A percentile compares a stretch with the other conserved stretches of the same genome.
Conservation (phyloP, 805 yeast species). For the Yarrowia sp. region DNA sequence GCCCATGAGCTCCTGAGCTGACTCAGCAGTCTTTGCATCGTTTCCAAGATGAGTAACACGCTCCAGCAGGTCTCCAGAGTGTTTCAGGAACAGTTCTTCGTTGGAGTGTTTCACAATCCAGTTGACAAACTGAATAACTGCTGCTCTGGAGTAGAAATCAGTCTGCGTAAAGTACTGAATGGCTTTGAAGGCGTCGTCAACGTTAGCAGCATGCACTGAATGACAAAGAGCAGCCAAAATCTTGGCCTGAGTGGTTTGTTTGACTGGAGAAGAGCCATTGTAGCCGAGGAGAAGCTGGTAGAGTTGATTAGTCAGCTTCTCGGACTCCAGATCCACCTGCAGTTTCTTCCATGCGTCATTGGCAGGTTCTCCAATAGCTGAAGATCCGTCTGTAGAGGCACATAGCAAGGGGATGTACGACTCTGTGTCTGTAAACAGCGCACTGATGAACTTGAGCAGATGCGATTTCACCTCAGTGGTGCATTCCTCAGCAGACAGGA, state of each 20-base stretch:
- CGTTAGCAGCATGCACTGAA: conserved; percentile 60
- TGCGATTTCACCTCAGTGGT: conserved; percentile 20
- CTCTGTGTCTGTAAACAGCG: conserved; percentile 53
- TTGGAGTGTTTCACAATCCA: conserved; percentile 49
- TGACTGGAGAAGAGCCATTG: conserved; percentile 60
- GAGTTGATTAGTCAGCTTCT: conserved; percentile 54
- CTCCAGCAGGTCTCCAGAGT: conserved; percentile 21
- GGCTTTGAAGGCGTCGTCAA: conserved; percentile 58
- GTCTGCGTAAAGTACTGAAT: conserved; percentile 67
- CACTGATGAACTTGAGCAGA: conserved; percentile 46
- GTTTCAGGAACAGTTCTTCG: conserved; percentile 18
- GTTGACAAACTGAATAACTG: conserved; percentile 68
- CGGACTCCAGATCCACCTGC: conserved; percentile 59
- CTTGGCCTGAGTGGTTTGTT: conserved; percentile 60
- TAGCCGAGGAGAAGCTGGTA: conserved; percentile 61
- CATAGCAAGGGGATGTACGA: conserved; percentile 61
- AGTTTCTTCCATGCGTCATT: conserved; percentile 59
- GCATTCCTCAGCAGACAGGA: conserved; percentile 14
- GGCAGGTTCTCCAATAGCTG: conserved; percentile 64
- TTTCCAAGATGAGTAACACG: conserved; percentile 21
- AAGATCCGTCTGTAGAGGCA: conserved; percentile 67
- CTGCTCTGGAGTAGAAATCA: conserved; percentile 59
- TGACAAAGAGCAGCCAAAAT: conserved; percentile 59
- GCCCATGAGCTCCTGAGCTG: conserved; percentile 78
- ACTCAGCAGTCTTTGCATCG: conserved; percentile 22